These are phyloP conservation scores for Phytophthora macrochlamydospora DNA, from an alignment of 352 stramenopile genomes.

Conservation along the genomic window DNA sequence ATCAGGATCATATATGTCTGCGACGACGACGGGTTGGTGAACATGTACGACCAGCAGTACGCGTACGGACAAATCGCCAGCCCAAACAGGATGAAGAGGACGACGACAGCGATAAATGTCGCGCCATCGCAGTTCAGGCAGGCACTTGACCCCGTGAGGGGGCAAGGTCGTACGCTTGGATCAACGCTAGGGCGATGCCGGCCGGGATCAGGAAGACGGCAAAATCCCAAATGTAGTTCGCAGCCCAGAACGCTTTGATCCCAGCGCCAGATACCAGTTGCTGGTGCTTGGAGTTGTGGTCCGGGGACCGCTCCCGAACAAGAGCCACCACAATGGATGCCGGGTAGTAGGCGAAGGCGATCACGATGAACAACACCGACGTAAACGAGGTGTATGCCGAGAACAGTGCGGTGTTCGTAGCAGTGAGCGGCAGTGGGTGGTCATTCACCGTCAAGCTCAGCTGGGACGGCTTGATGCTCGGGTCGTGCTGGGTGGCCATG, in stretches of 20 bases:
- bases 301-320: constrained; percentile 87
- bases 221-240: constrained; percentile 93
- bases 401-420: constrained; percentile 40
- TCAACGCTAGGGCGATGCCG: constrained; percentile 36
- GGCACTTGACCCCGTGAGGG: constrained; percentile 16
- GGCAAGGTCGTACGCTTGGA: constrained; percentile 44
- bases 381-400: constrained; percentile 53
- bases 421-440: constrained; percentile 54
- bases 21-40: constrained; percentile 51
- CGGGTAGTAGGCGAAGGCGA: constrained; percentile 91
- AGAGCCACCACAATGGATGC: constrained; percentile 92
- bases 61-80: constrained; percentile 66
- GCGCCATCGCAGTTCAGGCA: constrained; percentile 32
- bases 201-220: constrained; percentile 81
- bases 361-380: constrained; percentile 71
- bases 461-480: constrained; percentile 5
- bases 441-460: constrained; percentile 49
- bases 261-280: constrained; percentile 93
- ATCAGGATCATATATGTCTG: constrained; percentile 64
- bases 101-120: constrained; percentile 45
- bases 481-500: constrained; percentile 25
- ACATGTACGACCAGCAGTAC: constrained; percentile 66
- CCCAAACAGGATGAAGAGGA: constrained; percentile 65
- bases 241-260: constrained; percentile 93
- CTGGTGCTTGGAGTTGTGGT: constrained; percentile 96